Evolutionary conservation across 2,329 filamentous ascomycete genomes (phyloP), one percentile per base, ranked within the genome.

Genomic region (Alternaria triticina): DNA sequence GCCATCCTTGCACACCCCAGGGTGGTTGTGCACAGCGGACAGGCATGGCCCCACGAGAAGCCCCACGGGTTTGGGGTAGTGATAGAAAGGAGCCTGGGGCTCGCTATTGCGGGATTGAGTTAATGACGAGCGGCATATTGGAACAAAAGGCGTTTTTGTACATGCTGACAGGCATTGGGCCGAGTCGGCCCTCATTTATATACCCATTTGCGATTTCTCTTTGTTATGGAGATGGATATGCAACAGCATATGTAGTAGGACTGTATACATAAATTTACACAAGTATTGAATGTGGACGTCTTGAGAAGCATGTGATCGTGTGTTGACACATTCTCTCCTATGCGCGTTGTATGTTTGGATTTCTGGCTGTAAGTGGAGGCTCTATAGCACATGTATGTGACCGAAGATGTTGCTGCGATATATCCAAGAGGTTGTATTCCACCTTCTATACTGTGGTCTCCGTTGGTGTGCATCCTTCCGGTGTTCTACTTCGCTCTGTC

Each of bases 161-260:
- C 33, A n/a, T 56, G 30, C 55, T 57, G 47, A 13, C 28, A 50
- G 23, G 44, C 52, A 40, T 51, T 7, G 30, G 36, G 52, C 27
- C 20, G 17, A 45, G 13, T 36, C 30, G 57, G 50, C 59, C 36
- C 36, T 22, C 10, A 58, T 47, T 23, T 40, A 43, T 52, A 62
- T 59, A 62, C 59, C 59, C 59, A 62, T 62, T 59, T 62, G 59
- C 59, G 15, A 36, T 54, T 5, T 54, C 47, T 15, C 13, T 11
- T 54, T 5, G 46, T 54, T 25, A 36, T 11, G 6, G 25, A 9
- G 11, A 40, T 8, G 20, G 28, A 12, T 20, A 46, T 61, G 36
- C 44, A n/a, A 17, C 28, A 23, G 33, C 55, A 58, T 58, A 51
- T 12, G 7, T 10, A 50, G n/a, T 6, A 50, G 4, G 51, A 54